Base-by-base conservation (phyloP, 2,329 filamentous ascomycete species). In the Parascedosporium putredinis region DNA sequence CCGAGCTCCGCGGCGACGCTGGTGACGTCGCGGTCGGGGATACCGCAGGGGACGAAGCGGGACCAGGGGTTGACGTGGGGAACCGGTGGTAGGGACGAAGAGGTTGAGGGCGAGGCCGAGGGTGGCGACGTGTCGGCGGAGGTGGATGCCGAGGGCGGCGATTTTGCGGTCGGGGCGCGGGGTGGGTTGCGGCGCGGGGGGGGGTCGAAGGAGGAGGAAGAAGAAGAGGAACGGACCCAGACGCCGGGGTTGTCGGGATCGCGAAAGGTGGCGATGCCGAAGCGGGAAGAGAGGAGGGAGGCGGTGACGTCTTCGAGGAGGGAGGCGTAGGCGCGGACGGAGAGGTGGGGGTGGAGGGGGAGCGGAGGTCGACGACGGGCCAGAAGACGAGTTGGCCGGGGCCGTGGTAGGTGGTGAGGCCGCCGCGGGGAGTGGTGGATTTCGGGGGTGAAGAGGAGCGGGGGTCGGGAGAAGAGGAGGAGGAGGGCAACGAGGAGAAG, bases 371-470 rank as follows among this genome's bases (percentile, higher is more conserved):
- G n/a, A 95, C 64, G 47, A 96, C 79, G 3, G 91, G 88, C 72
- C 95, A 98, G n/a, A 90, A 80, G 31, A 96, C 86, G 45, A 95
- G 69, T 64, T 98, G 93, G 0, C 91, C 91, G 0, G 91, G 93
- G 0, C 91, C 93, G 63, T 98, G 93, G 69, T 95, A 97, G 2
- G 93, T 97, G 0, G 88, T 90, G 56, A 95, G 81, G 0, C 93
- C 93, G 53, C 93, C 93, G 50, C 93, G 82, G n/a, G 12, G 87
- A 84, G 58, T 82, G 75, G 40, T 79, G 66, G 57, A 93, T 79
- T n/a, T 77, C 70, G 3, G 84, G 85, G 23, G 62, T 55, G 57
- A 66, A 70, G 46, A 51, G 57, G 31, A 68, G 14, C 7, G 31
- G 29, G 73, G 58, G 5, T 53, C 46, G n/a, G n/a, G n/a, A n/a